Base-by-base conservation (phyloP, 768 basidiomycete genomes). In the Rhodotorula taiwanensis region DNA sequence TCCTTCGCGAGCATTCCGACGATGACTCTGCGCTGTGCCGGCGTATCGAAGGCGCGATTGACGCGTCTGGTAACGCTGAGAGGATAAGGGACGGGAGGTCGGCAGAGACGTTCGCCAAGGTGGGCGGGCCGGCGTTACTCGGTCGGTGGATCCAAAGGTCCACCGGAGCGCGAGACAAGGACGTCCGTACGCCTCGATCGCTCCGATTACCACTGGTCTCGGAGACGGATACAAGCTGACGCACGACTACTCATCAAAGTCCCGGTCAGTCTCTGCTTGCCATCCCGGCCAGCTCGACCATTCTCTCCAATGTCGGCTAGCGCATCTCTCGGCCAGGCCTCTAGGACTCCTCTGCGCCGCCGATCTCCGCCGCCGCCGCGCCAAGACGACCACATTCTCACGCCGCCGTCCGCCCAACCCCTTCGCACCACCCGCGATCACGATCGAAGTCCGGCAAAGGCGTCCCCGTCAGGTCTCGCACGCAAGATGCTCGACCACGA, bases 401-500 rank as follows among this genome's bases (percentile, higher is more conserved):
- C 47, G 47, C 47, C 47, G 27, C 25, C 10, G 27, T n/a, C n/a
- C n/a, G n/a, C n/a, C n/a, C n/a, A n/a, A n/a, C n/a, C n/a, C n/a
- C n/a, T n/a, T n/a, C n/a, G n/a, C n/a, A n/a, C n/a, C n/a, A n/a
- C n/a, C n/a, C n/a, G n/a, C n/a, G n/a, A n/a, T n/a, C n/a, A n/a
- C n/a, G n/a, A n/a, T n/a, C n/a, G n/a, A n/a, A n/a, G n/a, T n/a
- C n/a, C n/a, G n/a, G n/a, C n/a, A n/a, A 48, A 48, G 20, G 16
- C 43, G 13, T 31, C 44, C n/a, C 3, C 28, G 28, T n/a, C 53
- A 9, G 42, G 48, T n/a, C 11, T 64, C 31, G 63, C 57, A 2
- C 31, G 28, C 27, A 53, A 33, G 9, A 65, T 65, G 63, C 58
- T 65, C 41, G 49, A 65, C 23, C 49, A 65, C 25, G 47, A n/a